Conservation (phyloP, 225 moss, liverwort and hornwort genomes). For the Takakia lepidozioides region DNA sequence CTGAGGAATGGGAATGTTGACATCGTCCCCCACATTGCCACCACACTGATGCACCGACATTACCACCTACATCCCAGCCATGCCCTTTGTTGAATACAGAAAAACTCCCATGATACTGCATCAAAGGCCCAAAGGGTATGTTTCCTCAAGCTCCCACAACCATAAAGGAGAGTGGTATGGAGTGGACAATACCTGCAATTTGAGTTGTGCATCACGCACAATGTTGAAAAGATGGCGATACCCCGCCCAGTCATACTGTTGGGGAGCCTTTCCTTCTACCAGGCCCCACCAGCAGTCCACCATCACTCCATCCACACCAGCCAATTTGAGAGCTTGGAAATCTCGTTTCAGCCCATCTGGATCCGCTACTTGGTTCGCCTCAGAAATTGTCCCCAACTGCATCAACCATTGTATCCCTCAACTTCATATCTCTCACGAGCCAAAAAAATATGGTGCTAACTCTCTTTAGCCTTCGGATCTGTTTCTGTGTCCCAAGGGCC, state of each 20-base stretch:
- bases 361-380: slow-evolving; percentile 26
- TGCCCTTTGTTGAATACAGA: too few relatives aligned
- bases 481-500: too few relatives aligned
- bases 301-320: slow-evolving; percentile 47
- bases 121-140: too few relatives aligned
- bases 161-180: too few relatives aligned
- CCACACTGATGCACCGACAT: slow-evolving; percentile 54
- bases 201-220: slow-evolving; percentile 30
- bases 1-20: slow-evolving; percentile 23
- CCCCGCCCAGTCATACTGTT: slow-evolving; percentile 34
- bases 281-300: slow-evolving; percentile 54
- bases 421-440: too few relatives aligned
- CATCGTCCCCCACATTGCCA: slow-evolving; percentile 47
- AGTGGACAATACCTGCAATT: slow-evolving; percentile 23
- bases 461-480: too few relatives aligned
- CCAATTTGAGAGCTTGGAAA: slow-evolving; percentile 26
- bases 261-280: slow-evolving; percentile 33
- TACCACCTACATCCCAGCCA: slow-evolving; percentile 18
- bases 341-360: slow-evolving; percentile 23
- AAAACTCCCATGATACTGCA: too few relatives aligned
- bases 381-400: slow-evolving; percentile 29
- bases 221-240: slow-evolving; percentile 38
- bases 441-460: too few relatives aligned
- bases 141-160: too few relatives aligned
- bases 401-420: background rate